A percentile compares a stretch with the other conserved stretches of the same genome.
Evolutionary conservation across 208 protist species (phyloP).

Genomic region (Herpetomonas samuelpessoai): DNA sequence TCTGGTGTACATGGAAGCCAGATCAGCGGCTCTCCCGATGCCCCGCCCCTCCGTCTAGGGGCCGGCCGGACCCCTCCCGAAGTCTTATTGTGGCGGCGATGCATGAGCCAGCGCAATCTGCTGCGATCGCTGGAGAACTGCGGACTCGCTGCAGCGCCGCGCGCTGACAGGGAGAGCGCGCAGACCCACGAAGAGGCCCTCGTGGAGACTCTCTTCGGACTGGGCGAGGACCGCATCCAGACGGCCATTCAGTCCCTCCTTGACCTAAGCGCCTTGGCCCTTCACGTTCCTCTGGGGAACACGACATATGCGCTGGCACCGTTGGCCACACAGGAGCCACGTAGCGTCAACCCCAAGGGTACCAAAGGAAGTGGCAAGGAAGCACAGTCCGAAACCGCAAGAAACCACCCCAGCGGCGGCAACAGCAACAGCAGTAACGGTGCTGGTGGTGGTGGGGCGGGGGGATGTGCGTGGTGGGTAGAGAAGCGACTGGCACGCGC

Average conservation of each 20-base stretch:
- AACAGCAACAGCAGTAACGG: neutral
- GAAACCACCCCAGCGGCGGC: neutral
- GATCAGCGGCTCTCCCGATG: too few species aligned
- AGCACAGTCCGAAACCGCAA: too few species aligned
- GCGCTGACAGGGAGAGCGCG: neutral
- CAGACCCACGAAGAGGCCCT: neutral
- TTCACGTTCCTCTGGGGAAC: neutral
- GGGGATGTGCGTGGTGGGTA: slow-evolving; percentile 12
- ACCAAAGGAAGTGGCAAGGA: too few species aligned
- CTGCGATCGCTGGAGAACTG: slow-evolving; percentile 10
- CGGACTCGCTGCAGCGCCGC: neutral
- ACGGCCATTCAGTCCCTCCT: slow-evolving; percentile 30
- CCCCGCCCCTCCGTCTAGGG: too few species aligned
- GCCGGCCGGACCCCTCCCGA: neutral
- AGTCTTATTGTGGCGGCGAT: slow-evolving; percentile 10
- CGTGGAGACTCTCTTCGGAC: slow-evolving; percentile 1
- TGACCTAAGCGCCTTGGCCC: slow-evolving; percentile 12
- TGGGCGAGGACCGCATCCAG: slow-evolving; percentile 24
- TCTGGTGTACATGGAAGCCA: too few species aligned
- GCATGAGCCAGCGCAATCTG: neutral
- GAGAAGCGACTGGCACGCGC: slow-evolving; percentile 2
- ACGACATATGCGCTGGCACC: neutral
- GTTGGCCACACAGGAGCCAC: neutral
- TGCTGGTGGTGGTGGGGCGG: slow-evolving; percentile 4
- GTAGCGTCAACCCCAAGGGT: neutral